Percentiles rank a stretch among this genome's conserved stretches.
These are phyloP conservation scores for Emericellopsis cladophorae DNA, from an alignment of 2,329 filamentous ascomycete genomes.

Conservation along the genomic window DNA sequence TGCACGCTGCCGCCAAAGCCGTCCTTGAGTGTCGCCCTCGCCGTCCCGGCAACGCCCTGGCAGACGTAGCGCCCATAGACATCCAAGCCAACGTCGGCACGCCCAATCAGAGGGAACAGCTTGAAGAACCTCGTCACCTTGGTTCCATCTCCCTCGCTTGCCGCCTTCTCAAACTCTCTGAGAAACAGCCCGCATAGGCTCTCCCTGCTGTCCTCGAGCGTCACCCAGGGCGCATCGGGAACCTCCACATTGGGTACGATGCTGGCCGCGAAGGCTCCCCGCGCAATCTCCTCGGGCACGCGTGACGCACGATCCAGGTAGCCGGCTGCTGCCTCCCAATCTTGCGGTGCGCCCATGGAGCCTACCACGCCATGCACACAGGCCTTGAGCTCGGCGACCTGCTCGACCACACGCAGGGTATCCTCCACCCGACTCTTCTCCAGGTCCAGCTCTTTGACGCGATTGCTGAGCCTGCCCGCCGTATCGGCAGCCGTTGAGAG, in stretches of 20 bases:
- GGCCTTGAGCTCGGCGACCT: slow-evolving; percentile 92
- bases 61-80: slow-evolving; percentile 95
- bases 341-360: slow-evolving; percentile 94
- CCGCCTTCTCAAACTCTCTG: slow-evolving; percentile 88
- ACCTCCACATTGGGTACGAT: slow-evolving; percentile 95
- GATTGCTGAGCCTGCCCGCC: slow-evolving; percentile 71
- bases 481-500: slow-evolving; percentile 76
- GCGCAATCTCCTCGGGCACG: slow-evolving; percentile 67
- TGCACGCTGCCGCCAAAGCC: slow-evolving; percentile 31
- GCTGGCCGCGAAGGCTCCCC: slow-evolving; percentile 76
- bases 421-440: slow-evolving; percentile 88
- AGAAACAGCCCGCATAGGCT: slow-evolving; percentile 84
- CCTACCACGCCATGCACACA: slow-evolving; percentile 90
- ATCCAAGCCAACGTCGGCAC: slow-evolving; percentile 79
- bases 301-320: slow-evolving; percentile 76
- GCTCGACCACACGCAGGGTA: slow-evolving; percentile 83
- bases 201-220: slow-evolving; percentile 76
- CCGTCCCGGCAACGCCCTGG: slow-evolving; percentile 78
- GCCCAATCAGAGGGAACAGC: slow-evolving; percentile 84
- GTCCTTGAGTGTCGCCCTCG: slow-evolving; percentile 68
- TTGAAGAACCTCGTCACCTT: slow-evolving; percentile 97
- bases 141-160: slow-evolving; percentile 72
- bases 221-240: slow-evolving; percentile 78
- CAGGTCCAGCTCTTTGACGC: slow-evolving; percentile 76
- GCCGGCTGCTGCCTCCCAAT: slow-evolving; percentile 92